Percentiles rank a stretch among this genome's conserved stretches.
These are phyloP conservation scores for Garcia nutans DNA, from an alignment of 345 rosid genomes.

Conservation along the genomic window DNA sequence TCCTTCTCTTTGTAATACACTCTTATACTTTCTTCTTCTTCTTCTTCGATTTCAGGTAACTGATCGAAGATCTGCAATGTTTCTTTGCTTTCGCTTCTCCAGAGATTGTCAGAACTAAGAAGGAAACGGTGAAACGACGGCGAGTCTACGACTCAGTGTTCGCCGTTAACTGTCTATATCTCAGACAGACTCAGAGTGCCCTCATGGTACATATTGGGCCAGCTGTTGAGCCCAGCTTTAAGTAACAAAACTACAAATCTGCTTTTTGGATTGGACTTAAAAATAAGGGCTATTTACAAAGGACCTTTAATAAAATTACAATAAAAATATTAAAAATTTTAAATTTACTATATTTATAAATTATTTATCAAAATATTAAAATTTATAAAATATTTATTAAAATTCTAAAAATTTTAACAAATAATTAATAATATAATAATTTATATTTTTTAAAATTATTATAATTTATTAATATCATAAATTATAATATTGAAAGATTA, in stretches of 20 bases:
- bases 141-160: neutral
- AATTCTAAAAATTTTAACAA: too few relatives aligned
- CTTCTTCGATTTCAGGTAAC: conserved; percentile 4
- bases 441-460: too few relatives aligned
- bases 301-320: too few relatives aligned
- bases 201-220: neutral
- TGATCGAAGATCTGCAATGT: conserved; percentile 38
- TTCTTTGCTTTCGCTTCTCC: neutral
- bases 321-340: too few relatives aligned
- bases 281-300: too few relatives aligned
- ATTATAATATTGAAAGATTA: too few relatives aligned
- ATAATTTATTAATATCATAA: too few relatives aligned
- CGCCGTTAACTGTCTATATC: neutral
- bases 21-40: conserved; percentile 3
- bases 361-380: too few relatives aligned
- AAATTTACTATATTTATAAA: too few relatives aligned
- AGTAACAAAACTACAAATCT: neutral
- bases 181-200: too few relatives aligned
- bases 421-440: too few relatives aligned
- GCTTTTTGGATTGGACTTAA: neutral
- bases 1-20: neutral
- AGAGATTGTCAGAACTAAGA: conserved; percentile 11
- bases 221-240: neutral
- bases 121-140: conserved; percentile 31
- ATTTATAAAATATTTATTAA: too few relatives aligned